phyloP scores from a whole-genome alignment of 2,329 filamentous ascomycete species.

The Cladophialophora bantiana region DNA sequence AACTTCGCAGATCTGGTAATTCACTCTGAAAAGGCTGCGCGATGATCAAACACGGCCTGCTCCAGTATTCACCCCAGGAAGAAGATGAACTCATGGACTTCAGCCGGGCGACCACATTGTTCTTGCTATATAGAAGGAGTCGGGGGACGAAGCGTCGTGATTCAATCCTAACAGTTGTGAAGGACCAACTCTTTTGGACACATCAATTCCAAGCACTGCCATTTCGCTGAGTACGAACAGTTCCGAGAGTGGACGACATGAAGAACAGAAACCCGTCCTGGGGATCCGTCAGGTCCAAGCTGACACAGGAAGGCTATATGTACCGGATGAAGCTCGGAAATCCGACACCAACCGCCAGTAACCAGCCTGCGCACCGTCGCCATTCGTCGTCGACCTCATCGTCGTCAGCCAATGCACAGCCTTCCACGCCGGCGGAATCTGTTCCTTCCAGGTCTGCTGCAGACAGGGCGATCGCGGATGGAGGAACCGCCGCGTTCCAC shows the following conservation, averaged over 20 bases:
- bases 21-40: neutral
- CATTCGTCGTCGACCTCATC: slow-evolving; percentile 7
- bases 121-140: slow-evolving; percentile 7
- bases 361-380: slow-evolving; percentile 4
- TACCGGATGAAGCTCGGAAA: slow-evolving; percentile 24
- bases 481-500: slow-evolving; percentile 2
- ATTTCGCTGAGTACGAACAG: neutral
- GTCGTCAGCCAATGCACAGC: slow-evolving; percentile 7
- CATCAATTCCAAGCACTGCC: neutral
- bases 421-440: neutral
- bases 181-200: neutral
- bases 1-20: slow-evolving; percentile 7
- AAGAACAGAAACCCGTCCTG: slow-evolving; percentile 16
- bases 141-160: neutral
- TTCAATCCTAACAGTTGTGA: neutral
- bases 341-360: neutral
- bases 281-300: slow-evolving; percentile 18
- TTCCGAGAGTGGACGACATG: neutral
- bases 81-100: neutral
- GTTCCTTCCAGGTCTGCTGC: neutral
- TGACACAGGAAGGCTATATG: slow-evolving; percentile 20
- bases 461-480: neutral
- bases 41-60: slow-evolving; percentile 2
- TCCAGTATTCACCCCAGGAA: neutral
- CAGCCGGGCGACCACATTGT: neutral